These are phyloP conservation scores for Stenocarpella maydis DNA, from an alignment of 2,329 filamentous ascomycete genomes.

Conservation along the genomic window DNA sequence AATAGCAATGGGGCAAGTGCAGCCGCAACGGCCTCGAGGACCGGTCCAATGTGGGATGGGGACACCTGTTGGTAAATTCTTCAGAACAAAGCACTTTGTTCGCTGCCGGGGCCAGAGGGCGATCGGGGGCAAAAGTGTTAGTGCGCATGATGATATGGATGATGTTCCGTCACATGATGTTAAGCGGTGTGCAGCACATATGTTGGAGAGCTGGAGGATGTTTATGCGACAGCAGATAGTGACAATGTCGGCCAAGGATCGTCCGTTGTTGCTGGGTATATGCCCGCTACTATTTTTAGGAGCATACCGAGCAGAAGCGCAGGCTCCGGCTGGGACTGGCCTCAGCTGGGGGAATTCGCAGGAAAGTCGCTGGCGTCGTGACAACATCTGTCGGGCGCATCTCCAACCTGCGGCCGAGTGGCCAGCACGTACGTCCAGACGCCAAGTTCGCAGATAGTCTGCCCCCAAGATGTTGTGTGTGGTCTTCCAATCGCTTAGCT, in stretches of 20 bases:
- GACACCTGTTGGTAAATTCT: not conserved
- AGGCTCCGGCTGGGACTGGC: not conserved
- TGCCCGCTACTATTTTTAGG: constrained; percentile 19
- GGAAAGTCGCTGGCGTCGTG: not conserved
- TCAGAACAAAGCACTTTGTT: constrained; percentile 7
- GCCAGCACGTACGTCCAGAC: not conserved
- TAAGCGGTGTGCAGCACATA: constrained; percentile 1
- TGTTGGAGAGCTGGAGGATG: not conserved
- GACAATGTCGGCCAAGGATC: constrained; percentile 26
- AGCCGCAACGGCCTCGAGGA: constrained; percentile 4
- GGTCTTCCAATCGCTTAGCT: not conserved
- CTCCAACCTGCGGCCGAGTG: not conserved
- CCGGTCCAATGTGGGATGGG: not conserved
- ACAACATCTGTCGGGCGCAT: not conserved
- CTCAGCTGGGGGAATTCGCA: not conserved
- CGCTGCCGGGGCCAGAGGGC: not conserved
- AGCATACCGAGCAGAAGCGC: not conserved
- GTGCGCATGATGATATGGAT: not conserved
- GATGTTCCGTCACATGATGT: constrained; percentile 22
- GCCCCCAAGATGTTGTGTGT: not conserved
- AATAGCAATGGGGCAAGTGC: constrained; percentile 10
- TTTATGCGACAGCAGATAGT: constrained; percentile 14
- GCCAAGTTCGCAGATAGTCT: not conserved
- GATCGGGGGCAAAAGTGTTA: not conserved
- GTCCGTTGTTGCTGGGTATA: constrained; percentile 6